phyloP scores from a whole-genome alignment of 1,284 basidiomycete genomes.

The Trichosporon inkin region DNA sequence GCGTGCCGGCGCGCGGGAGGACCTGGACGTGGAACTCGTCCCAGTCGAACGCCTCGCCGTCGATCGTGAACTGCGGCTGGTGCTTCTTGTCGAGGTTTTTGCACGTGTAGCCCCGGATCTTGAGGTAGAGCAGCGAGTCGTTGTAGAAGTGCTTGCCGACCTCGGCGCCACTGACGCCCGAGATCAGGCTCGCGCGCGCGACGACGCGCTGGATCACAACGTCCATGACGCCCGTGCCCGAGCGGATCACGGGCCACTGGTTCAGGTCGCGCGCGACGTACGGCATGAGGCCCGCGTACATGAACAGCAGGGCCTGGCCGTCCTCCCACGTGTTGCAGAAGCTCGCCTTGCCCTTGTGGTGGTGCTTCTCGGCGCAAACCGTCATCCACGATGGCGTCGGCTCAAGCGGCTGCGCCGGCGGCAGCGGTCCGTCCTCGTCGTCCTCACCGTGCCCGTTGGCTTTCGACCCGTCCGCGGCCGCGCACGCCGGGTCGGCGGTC shows the following conservation, averaged over 20 bases:
- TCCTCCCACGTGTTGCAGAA: slow-evolving; percentile 58
- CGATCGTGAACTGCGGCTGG: slow-evolving; percentile 54
- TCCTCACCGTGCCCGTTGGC: slow-evolving; percentile 4
- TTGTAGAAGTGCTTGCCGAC: slow-evolving; percentile 67
- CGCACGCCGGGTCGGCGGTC: neutral
- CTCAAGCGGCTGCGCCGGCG: slow-evolving; percentile 28
- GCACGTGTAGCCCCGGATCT: slow-evolving; percentile 64
- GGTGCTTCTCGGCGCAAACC: slow-evolving; percentile 29
- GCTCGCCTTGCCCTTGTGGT: slow-evolving; percentile 7
- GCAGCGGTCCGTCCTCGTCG: slow-evolving; percentile 27
- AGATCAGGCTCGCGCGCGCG: slow-evolving; percentile 59
- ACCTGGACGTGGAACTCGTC: slow-evolving; percentile 80
- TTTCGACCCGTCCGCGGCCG: neutral
- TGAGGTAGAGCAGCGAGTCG: slow-evolving; percentile 66
- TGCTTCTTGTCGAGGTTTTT: slow-evolving; percentile 62
- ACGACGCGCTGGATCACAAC: slow-evolving; percentile 63
- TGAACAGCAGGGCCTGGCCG: slow-evolving; percentile 65
- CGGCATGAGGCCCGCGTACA: slow-evolving; percentile 58
- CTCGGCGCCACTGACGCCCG: slow-evolving; percentile 63
- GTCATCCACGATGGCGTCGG: slow-evolving; percentile 45
- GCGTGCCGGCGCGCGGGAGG: slow-evolving; percentile 63
- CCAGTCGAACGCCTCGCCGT: slow-evolving; percentile 80
- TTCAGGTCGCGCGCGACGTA: slow-evolving; percentile 65
- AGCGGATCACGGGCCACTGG: slow-evolving; percentile 77
- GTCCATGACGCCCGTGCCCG: slow-evolving; percentile 77